Evolutionary conservation across 176 grass and related monocot genomes (phyloP), one percentile per base, ranked within the genome.

Genomic region (Rhipidocladum racemiflorum): DNA sequence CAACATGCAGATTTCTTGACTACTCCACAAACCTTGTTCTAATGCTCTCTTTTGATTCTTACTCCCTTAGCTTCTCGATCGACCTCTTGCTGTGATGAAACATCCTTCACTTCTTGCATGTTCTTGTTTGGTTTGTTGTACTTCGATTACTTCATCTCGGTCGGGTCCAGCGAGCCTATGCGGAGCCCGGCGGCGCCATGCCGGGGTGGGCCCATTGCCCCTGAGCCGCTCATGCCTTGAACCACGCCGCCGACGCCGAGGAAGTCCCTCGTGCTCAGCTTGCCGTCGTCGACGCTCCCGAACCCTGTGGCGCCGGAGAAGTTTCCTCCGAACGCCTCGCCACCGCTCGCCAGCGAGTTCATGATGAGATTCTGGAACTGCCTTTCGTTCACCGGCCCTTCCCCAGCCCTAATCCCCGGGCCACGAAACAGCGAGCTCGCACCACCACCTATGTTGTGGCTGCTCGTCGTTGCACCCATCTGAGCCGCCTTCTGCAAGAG

Each of bases 191-290:
- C 30, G 43, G 51, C 74, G 27, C 27, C 63, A 74, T 62, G 85
- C 29, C 25, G 77, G 25, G 55, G 86, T 66, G 82, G 84, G 21
- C 77, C 74, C 83, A 88, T 84, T 14, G 32, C 88, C 65, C 40
- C 45, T 0, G 71, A 4, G 67, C 83, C 63, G 25, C 88, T 87
- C 29, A 90, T 78, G 45, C 88, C 79, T 17, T 85, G 88, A 23
- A 94, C 76, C 44, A 92, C 80, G 75, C 81, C 76, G 51, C 92
- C 87, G 51, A 99, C 96, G 48, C 93, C 97, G 62, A 99, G 92
- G 84, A 99, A 99, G 78, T 99, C 97, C 44, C 97, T 91, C 3
- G 97, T 99, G 66, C 90, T 90, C 79, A 78, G 79, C 87, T 91
- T 94, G 67, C 84, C 73, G 57, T 89, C 87, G 50, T 91, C 88